Base-by-base conservation (phyloP, 2,329 filamentous ascomycete genomes). In the Phoma sp. region DNA sequence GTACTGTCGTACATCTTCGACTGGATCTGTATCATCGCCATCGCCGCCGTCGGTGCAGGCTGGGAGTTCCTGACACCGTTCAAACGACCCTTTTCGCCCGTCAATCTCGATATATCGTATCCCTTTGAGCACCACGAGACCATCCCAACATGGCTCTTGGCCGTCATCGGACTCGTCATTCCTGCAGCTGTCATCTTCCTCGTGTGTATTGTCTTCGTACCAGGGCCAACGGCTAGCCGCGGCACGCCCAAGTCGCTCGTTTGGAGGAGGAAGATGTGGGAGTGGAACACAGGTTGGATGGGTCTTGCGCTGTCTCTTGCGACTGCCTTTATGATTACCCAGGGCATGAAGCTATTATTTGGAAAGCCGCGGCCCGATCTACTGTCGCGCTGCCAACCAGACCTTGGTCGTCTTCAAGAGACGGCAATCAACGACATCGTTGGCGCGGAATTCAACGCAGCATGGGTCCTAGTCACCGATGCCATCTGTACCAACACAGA, bases 211-310 rank as follows among this genome's bases (percentile, higher is more conserved):
- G 55, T 85, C 9, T 76, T 94, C 63, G 86, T 95, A 0, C 92
- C 92, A 1, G 91, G 90, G 3, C 82, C 85, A 6, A 88, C 87
- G 1, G 86, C 88, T 0, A 83, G 85, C 15, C 80, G 80, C 37
- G 81, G 83, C 19, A 87, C 88, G 0, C 86, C 90, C 1, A 82
- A 82, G 60, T 75, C 82, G 4, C 76, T 91, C 49, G 81, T 93
- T 39, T 92, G 91, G 87, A 85, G 85, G 71, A 84, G 91, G 62
- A 96, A 95, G 77, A 74, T 96, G 1, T 97, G 94, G 92, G 93
- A 97, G 74, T 87, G 91, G 73, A 92, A 97, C 71, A 87, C 86
- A 2, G 92, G 91, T 55, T 91, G 89, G 86, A 85, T 96, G 67
- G 93, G 93, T 0, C 82, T 96, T 2, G 90, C 82, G 0, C 80